Conservation (phyloP, 805 yeast species). For the Teunomyces gatunensis region DNA sequence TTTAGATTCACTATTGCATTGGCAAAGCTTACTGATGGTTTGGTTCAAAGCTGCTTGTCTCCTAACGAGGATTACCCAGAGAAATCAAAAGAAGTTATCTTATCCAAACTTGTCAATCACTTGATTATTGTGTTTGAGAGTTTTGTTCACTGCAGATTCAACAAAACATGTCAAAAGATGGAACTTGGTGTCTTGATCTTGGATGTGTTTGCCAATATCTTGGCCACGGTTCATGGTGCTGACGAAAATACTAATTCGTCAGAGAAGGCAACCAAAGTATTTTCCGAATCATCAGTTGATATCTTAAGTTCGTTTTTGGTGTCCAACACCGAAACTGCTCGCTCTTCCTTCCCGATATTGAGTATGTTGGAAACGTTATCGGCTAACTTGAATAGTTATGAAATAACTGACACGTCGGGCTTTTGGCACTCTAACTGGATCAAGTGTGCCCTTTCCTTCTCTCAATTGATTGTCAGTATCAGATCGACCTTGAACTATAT, state of each 20-base stretch:
- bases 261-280: slow-evolving; percentile 41
- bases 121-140: slow-evolving; percentile 72
- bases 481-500: slow-evolving; percentile 47
- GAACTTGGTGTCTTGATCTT: slow-evolving; percentile 58
- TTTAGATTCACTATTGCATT: slow-evolving; percentile 63
- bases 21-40: slow-evolving; percentile 50
- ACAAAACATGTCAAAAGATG: slow-evolving; percentile 52
- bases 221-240: slow-evolving; percentile 54
- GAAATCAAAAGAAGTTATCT: slow-evolving; percentile 48
- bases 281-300: slow-evolving; percentile 40
- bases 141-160: slow-evolving; percentile 67
- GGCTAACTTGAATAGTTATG: slow-evolving; percentile 30
- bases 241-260: slow-evolving; percentile 39
- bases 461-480: slow-evolving; percentile 54
- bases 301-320: slow-evolving; percentile 58
- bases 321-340: slow-evolving; percentile 45
- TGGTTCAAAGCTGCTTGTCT: slow-evolving; percentile 51
- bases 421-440: slow-evolving; percentile 51
- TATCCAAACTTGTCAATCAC: slow-evolving; percentile 54
- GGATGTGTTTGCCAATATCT: slow-evolving; percentile 52
- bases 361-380: slow-evolving; percentile 49
- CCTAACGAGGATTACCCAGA: slow-evolving; percentile 31
- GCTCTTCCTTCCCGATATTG: slow-evolving; percentile 55
- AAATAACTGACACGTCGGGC: slow-evolving; percentile 44
- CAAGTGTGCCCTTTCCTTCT: slow-evolving; percentile 50